Percentiles rank a stretch among this genome's conserved stretches.
Evolutionary conservation across 768 basidiomycete species (phyloP).

Genomic region (Suillus decipiens): DNA sequence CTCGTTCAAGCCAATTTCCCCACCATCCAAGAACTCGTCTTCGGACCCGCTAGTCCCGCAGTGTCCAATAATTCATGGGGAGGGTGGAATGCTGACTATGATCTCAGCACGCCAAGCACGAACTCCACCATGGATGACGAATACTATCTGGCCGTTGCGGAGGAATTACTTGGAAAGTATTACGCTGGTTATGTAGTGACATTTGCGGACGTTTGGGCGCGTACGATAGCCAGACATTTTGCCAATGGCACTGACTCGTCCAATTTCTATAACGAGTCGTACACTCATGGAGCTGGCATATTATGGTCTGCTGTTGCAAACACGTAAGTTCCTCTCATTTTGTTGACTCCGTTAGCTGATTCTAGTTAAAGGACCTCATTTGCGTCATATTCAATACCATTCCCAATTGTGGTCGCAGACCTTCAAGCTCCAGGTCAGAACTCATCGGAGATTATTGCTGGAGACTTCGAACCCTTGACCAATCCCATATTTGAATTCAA

Average conservation of each 20-base stretch:
- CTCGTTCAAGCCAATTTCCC: constrained; percentile 44
- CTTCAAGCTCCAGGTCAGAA: constrained; percentile 28
- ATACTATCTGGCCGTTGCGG: constrained; percentile 22
- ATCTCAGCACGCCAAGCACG: constrained; percentile 21
- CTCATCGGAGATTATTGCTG: constrained; percentile 20
- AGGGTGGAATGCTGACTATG: constrained; percentile 35
- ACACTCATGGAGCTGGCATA: constrained; percentile 36
- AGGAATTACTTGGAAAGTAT: constrained; percentile 34
- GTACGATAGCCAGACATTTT: constrained; percentile 38
- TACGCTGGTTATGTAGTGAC: constrained; percentile 33
- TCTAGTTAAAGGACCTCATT: constrained; percentile 32
- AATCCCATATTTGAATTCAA: constrained; percentile 40
- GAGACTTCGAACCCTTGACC: constrained; percentile 31
- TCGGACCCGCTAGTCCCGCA: constrained; percentile 29
- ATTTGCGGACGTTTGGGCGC: constrained; percentile 30
- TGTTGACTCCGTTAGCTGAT: constrained; percentile 8
- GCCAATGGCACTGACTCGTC: constrained; percentile 36
- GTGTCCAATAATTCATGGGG: constrained; percentile 27
- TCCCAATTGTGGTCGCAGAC: constrained; percentile 40
- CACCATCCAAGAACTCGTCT: constrained; percentile 38
- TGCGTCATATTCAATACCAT: constrained; percentile 35
- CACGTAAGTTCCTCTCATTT: constrained; percentile 26
- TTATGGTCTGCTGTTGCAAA: constrained; percentile 36
- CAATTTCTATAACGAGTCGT: constrained; percentile 31
- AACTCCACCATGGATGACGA: constrained; percentile 17